Evolutionary conservation across 345 rosid genomes (phyloP).

Genomic region (Syzygium oleosum): DNA sequence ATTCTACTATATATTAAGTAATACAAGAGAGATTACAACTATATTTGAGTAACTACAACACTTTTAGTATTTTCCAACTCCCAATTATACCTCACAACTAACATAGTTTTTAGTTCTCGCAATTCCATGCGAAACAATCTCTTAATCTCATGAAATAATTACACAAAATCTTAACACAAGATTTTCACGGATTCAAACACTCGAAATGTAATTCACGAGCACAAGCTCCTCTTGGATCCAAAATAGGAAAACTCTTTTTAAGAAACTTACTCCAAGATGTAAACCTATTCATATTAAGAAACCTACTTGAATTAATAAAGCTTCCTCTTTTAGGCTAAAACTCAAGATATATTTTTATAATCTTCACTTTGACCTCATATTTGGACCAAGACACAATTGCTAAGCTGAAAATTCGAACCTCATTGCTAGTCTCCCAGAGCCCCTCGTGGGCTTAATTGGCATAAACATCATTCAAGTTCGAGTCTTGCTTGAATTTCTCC

Average conservation of each 20-base stretch:
- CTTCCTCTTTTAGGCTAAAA: neutral
- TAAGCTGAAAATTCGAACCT: neutral
- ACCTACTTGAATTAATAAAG: neutral
- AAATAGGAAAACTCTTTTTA: neutral
- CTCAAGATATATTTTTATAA: neutral
- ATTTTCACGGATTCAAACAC: neutral
- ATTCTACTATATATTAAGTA: neutral
- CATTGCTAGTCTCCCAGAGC: rapidly evolving
- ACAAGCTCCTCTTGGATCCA: neutral
- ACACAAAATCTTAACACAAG: neutral
- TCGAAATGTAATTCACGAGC: neutral
- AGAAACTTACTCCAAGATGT: neutral
- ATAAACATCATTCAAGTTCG: neutral
- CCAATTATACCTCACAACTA: neutral
- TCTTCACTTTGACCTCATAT: neutral
- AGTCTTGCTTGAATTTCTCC: neutral
- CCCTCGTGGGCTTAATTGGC: neutral
- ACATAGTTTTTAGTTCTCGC: neutral
- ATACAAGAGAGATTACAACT: neutral
- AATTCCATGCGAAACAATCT: neutral
- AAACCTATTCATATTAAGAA: neutral
- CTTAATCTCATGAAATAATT: neutral
- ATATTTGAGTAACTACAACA: neutral
- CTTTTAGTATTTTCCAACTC: neutral
- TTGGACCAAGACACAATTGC: neutral